Evolutionary conservation across 768 basidiomycete species (phyloP).

Genomic region (Lentinula guzmanii): DNA sequence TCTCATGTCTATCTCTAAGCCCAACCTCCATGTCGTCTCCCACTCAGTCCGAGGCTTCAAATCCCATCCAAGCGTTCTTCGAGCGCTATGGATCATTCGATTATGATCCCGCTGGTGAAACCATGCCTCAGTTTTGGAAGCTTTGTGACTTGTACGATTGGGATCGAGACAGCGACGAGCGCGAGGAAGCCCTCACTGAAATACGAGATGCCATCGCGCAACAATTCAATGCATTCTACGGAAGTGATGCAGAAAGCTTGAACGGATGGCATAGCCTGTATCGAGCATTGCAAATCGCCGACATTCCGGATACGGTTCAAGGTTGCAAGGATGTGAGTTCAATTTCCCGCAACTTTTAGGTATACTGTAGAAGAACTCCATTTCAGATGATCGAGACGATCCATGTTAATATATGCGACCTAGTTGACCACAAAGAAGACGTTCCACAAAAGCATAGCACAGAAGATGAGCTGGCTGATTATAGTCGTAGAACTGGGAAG

Average conservation of each 20-base stretch:
- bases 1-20: background rate
- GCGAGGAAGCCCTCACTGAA: background rate
- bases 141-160: background rate
- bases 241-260: background rate
- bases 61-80: slow-evolving; percentile 1
- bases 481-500: slow-evolving; percentile 19
- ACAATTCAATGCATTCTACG: slow-evolving; percentile 8
- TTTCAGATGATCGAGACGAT: slow-evolving; percentile 20
- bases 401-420: slow-evolving; percentile 35
- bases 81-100: background rate
- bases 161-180: background rate
- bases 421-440: slow-evolving; percentile 19
- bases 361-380: background rate
- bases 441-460: slow-evolving; percentile 8
- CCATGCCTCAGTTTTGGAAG: slow-evolving; percentile 7
- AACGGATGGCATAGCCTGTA: slow-evolving; percentile 2
- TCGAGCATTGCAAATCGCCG: background rate
- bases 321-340: slow-evolving; percentile 3
- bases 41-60: background rate
- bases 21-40: background rate
- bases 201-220: slow-evolving; percentile 8
- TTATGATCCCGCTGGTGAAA: background rate
- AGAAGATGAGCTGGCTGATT: slow-evolving; percentile 22
- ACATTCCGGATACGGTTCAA: slow-evolving; percentile 2
- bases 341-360: background rate